Conservation (phyloP, 495 filamentous ascomycete species). For the Pseudevernia furfuracea region DNA sequence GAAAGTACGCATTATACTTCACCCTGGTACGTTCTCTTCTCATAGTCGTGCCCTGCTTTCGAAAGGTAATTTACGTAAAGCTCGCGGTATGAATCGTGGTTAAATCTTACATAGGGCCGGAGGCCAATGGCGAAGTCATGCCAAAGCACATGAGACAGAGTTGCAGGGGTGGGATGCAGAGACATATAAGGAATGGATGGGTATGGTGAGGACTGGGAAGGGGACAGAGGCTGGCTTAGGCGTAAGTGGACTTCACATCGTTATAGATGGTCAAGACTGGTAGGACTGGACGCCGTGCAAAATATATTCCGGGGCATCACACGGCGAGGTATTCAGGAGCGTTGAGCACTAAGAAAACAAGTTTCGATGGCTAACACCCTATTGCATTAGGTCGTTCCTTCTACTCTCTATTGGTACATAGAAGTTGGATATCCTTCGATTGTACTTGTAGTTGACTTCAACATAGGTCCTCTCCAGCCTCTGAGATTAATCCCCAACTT, state of each 20-base stretch:
- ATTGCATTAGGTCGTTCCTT: constrained; percentile 17
- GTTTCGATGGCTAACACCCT: neutral
- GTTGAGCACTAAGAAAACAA: neutral
- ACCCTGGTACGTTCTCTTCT: constrained; percentile 27
- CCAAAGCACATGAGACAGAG: constrained; percentile 24
- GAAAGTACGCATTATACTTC: constrained; percentile 34
- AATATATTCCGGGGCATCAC: neutral
- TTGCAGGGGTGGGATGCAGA: constrained; percentile 33
- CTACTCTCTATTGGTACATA: constrained; percentile 16
- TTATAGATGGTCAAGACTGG: constrained; percentile 4
- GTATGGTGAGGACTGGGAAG: constrained; percentile 20
- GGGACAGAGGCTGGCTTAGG: constrained; percentile 13
- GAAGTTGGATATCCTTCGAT: neutral
- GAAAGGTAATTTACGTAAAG: neutral
- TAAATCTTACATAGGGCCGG: constrained; percentile 31
- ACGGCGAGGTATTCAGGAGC: neutral
- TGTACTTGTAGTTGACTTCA: neutral
- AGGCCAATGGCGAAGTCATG: constrained; percentile 37
- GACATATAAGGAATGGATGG: constrained; percentile 33
- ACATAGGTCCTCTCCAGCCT: constrained; percentile 5
- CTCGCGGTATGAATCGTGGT: neutral
- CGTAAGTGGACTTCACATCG: neutral
- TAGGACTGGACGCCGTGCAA: constrained; percentile 12
- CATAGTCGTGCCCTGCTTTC: neutral
- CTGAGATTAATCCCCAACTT: constrained; percentile 14